A percentile compares a stretch with the other conserved stretches of the same genome.
phyloP scores from a whole-genome alignment of 192 early-diverging fungal genomes.

The Umbelopsis vinacea region DNA sequence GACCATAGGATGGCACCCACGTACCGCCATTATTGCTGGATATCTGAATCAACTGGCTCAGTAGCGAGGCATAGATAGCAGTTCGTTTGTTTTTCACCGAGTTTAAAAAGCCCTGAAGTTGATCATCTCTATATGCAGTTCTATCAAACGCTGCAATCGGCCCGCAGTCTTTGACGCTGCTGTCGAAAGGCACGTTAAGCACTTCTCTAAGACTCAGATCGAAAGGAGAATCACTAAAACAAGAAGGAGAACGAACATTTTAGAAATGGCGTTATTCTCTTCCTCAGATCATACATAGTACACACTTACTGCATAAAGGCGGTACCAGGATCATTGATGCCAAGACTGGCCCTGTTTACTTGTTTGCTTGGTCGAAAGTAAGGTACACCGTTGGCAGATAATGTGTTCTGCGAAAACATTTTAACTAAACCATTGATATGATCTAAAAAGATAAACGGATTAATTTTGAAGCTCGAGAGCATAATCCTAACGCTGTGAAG shows the following conservation, averaged over 20 bases:
- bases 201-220: neutral
- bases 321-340: neutral
- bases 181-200: neutral
- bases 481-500: neutral
- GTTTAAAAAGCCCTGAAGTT: neutral
- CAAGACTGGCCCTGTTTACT: too few relatives aligned
- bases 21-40: neutral
- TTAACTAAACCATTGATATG: neutral
- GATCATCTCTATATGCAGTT: neutral
- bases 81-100: neutral
- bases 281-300: neutral
- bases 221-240: neutral
- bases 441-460: neutral
- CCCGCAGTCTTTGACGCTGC: neutral
- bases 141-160: neutral
- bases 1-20: neutral
- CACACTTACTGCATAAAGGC: neutral
- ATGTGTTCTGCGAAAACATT: neutral
- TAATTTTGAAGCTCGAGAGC: neutral
- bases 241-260: neutral
- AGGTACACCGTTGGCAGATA: neutral
- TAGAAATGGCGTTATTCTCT: neutral
- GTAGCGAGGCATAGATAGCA: neutral
- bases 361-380: neutral
- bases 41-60: neutral